Evolutionary conservation across 73 alveolate genomes (phyloP).

Genomic region (Paramecium octaurelia): DNA sequence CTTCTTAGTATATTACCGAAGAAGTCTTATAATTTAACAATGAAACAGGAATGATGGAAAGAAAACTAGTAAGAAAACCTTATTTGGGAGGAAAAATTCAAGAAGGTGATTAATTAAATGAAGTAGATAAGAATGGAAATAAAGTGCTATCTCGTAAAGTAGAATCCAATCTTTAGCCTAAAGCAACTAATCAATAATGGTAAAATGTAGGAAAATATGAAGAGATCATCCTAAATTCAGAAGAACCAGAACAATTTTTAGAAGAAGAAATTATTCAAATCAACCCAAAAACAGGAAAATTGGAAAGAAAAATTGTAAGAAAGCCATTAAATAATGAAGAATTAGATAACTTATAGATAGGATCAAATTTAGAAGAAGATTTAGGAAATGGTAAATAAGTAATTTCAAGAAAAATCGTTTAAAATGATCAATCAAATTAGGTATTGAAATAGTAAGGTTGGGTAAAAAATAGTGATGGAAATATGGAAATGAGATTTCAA

Average conservation of each 20-base stretch:
- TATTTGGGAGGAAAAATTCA: not conserved
- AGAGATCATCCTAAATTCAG: not conserved
- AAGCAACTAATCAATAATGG: not conserved
- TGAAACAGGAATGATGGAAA: slow-evolving; percentile 25
- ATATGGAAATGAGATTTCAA: not conserved
- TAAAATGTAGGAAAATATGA: not conserved
- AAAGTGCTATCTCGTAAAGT: not conserved
- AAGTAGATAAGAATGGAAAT: not conserved
- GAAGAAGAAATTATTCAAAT: not conserved
- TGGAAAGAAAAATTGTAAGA: not conserved
- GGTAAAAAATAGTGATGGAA: not conserved
- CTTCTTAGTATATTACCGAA: not conserved
- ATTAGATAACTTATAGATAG: not conserved
- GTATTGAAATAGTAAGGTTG: not conserved
- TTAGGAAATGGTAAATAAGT: not conserved
- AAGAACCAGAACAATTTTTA: not conserved
- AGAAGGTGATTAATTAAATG: slow-evolving; percentile 2
- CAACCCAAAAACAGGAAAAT: not conserved
- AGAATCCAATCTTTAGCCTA: not conserved
- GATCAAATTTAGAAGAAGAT: not conserved
- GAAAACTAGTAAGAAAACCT: not conserved
- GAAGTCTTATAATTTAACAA: not conserved
- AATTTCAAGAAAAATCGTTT: not conserved
- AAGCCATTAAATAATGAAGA: not conserved
- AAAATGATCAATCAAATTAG: not conserved